These are phyloP conservation scores for Chalciporus piperatus DNA, from an alignment of 768 basidiomycete species.

Conservation along the genomic window DNA sequence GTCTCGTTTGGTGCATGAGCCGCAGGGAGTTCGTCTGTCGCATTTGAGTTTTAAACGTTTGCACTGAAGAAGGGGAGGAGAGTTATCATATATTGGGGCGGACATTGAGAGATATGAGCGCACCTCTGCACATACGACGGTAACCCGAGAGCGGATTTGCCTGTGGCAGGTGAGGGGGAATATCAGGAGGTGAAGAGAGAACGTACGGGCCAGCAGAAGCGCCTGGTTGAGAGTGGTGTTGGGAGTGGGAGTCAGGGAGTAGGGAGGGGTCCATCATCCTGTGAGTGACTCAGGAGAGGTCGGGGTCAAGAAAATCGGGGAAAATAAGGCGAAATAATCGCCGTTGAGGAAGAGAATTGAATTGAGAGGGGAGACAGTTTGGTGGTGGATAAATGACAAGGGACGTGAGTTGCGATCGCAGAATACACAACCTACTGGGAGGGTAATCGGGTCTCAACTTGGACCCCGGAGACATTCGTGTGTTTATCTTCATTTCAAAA, in stretches of 20 bases:
- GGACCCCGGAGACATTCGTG: conserved; percentile 17
- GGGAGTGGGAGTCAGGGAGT: conserved; percentile 15
- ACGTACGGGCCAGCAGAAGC: conserved; percentile 34
- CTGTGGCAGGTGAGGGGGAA: conserved; percentile 30
- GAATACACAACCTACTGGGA: no score
- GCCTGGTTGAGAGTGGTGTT: conserved; percentile 17
- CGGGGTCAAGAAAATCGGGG: not conserved
- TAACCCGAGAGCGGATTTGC: conserved; percentile 72
- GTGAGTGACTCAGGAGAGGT: not conserved
- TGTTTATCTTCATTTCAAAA: conserved; percentile 5
- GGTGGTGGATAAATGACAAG: not conserved
- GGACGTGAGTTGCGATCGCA: no score
- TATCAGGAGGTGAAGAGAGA: conserved; percentile 4
- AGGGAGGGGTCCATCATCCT: conserved; percentile 20
- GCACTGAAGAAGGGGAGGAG: conserved; percentile 47
- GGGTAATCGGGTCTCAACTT: conserved; percentile 15
- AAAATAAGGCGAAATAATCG: not conserved
- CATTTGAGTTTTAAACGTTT: conserved; percentile 87
- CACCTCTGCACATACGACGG: conserved; percentile 82
- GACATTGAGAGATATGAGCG: conserved; percentile 13
- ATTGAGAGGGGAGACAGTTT: not conserved
- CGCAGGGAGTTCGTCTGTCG: conserved; percentile 74
- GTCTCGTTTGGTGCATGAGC: conserved; percentile 76
- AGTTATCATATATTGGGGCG: not conserved
- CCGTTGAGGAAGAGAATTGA: no score